A percentile compares a stretch with the other conserved stretches of the same genome.
Evolutionary conservation across 2,329 filamentous ascomycete genomes (phyloP).

Genomic region (Ambrosiella beaveri): DNA sequence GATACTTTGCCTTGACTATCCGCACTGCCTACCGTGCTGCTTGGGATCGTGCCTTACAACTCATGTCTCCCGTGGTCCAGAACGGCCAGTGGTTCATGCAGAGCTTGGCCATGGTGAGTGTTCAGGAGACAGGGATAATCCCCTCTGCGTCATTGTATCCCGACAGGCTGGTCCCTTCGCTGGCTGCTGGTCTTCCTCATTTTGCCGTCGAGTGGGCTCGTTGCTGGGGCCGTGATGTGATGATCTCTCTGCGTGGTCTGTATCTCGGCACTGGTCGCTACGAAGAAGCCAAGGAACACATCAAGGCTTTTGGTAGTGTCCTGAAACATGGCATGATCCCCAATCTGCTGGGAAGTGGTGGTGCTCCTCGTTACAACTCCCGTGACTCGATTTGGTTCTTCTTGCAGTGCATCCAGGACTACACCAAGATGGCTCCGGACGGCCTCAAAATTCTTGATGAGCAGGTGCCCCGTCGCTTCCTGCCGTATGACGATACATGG

Average conservation of each 20-base stretch:
- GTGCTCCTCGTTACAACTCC: constrained; percentile 80
- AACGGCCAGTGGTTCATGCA: constrained; percentile 80
- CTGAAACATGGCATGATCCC: constrained; percentile 98
- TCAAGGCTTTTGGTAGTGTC: constrained; percentile 84
- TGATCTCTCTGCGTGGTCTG: constrained; percentile 87
- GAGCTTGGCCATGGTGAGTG: constrained; percentile 73
- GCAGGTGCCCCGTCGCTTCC: constrained; percentile 65
- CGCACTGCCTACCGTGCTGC: constrained; percentile 77
- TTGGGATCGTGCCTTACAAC: constrained; percentile 56
- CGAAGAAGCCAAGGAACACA: constrained; percentile 80
- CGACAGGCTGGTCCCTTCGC: constrained; percentile 61
- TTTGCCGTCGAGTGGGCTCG: constrained; percentile 88
- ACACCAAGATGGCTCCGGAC: constrained; percentile 62
- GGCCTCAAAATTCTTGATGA: constrained; percentile 58
- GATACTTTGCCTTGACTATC: constrained; percentile 82
- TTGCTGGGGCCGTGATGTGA: constrained; percentile 94
- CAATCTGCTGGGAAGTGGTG: constrained; percentile 75
- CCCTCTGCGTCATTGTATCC: constrained; percentile 86
- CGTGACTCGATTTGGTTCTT: constrained; percentile 97
- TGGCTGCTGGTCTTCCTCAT: constrained; percentile 86
- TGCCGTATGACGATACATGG: constrained; percentile 93
- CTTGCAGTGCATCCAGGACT: constrained; percentile 89
- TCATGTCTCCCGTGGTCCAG: constrained; percentile 62
- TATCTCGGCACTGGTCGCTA: constrained; percentile 80
- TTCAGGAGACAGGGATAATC: constrained; percentile 78